phyloP scores from a whole-genome alignment of 306 rosid genomes.

The Fragaria ananassa region DNA sequence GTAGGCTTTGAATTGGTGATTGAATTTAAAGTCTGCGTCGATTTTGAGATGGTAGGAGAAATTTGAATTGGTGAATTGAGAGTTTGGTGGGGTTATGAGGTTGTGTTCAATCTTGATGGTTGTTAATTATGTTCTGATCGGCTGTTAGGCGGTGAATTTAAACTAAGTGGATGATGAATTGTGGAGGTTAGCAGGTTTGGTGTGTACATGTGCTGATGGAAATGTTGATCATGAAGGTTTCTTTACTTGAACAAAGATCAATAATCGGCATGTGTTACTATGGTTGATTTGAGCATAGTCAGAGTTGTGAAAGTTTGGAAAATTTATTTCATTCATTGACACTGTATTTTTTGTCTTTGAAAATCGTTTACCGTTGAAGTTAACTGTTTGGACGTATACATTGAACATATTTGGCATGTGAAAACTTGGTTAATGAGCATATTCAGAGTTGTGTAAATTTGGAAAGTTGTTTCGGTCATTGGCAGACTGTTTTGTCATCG shows the following conservation, averaged over 20 bases:
- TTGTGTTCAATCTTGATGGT: neutral
- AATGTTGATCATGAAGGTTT: constrained; percentile 10
- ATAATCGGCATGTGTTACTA: neutral
- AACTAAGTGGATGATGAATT: neutral
- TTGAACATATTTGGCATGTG: neutral
- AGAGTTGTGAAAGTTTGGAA: neutral
- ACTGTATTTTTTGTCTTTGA: neutral
- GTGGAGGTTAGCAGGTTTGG: neutral
- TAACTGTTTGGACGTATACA: neutral
- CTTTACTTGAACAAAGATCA: neutral
- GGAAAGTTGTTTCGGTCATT: neutral
- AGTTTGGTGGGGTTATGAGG: neutral
- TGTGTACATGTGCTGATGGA: neutral
- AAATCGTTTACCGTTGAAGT: neutral
- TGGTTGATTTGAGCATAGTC: neutral
- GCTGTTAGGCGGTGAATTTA: neutral
- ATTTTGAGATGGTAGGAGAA: neutral
- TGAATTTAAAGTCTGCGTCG: neutral
- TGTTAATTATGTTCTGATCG: no score
- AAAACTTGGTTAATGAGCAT: neutral
- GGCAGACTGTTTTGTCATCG: neutral
- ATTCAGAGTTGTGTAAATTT: neutral
- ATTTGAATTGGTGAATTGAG: neutral
- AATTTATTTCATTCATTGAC: neutral
- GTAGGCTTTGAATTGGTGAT: neutral